Conservation (phyloP, 2,329 filamentous ascomycete species). For the Fonsecaea nubica region DNA sequence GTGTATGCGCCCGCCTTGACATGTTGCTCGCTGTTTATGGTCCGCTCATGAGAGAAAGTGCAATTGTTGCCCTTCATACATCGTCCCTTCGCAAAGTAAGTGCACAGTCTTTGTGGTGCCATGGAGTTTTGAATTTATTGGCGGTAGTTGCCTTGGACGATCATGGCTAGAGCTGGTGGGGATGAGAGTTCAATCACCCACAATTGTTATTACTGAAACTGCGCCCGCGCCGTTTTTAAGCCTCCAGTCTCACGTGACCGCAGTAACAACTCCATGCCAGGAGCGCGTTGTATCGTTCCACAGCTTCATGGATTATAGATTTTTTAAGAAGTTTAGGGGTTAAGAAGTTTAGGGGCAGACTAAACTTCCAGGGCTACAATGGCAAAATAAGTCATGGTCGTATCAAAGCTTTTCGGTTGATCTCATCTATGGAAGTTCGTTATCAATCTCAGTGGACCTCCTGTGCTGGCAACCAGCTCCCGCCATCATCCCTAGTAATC, state of each 20-base stretch:
- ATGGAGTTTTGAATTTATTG: too few species aligned
- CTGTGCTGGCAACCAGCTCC: slow-evolving; percentile 32
- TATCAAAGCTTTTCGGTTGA: slow-evolving; percentile 29
- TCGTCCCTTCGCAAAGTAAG: slow-evolving; percentile 15
- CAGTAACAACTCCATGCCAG: too few species aligned
- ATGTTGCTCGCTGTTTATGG: neutral
- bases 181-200: too few species aligned
- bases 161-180: too few species aligned
- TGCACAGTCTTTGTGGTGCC: slow-evolving; percentile 7
- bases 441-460: slow-evolving; percentile 34
- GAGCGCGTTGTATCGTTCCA: too few species aligned
- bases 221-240: too few species aligned
- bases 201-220: too few species aligned
- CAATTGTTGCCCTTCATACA: slow-evolving; percentile 22
- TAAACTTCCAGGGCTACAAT: neutral
- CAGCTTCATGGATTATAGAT: too few species aligned
- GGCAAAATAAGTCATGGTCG: neutral
- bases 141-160: too few species aligned
- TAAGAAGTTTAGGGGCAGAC: too few species aligned
- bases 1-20: neutral
- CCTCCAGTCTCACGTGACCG: too few species aligned
- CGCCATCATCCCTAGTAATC: slow-evolving; percentile 24
- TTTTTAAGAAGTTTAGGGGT: too few species aligned
- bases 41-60: slow-evolving; percentile 15
- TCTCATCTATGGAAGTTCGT: slow-evolving; percentile 26